These are phyloP conservation scores for Chlorella sp. DNA, from an alignment of 139 green algal species.

Conservation along the genomic window DNA sequence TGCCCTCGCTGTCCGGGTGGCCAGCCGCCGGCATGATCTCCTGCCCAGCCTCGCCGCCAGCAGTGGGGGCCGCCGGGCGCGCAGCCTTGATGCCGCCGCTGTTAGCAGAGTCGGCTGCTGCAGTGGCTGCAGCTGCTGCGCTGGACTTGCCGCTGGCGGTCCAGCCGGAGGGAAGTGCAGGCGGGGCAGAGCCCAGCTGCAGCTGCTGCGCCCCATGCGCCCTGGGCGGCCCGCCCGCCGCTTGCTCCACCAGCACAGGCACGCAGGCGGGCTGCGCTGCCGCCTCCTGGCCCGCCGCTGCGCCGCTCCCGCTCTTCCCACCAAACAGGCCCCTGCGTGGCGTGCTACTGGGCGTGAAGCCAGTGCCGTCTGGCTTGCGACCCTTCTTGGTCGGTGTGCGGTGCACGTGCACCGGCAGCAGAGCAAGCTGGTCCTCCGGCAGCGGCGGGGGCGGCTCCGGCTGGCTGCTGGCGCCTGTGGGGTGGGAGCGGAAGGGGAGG, in stretches of 20 bases:
- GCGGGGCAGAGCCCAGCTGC: no score
- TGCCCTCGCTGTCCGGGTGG: not conserved
- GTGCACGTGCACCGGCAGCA: conserved; percentile 34
- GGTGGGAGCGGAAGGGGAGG: not conserved
- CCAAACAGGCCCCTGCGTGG: no score
- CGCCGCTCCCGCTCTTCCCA: not conserved
- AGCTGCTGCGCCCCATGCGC: no score
- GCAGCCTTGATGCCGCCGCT: not conserved
- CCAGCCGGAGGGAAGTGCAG: no score
- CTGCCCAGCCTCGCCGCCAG: not conserved
- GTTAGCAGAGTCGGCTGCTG: not conserved
- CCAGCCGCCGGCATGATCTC: not conserved
- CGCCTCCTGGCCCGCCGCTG: not conserved
- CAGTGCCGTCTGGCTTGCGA: not conserved
- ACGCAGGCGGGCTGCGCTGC: not conserved
- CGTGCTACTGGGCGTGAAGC: not conserved
- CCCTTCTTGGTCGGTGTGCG: conserved; percentile 18
- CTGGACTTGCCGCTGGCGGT: not conserved
- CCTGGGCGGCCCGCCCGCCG: not conserved
- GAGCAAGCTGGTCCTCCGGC: conserved; percentile 12
- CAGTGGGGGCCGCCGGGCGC: not conserved
- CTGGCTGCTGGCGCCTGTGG: not conserved
- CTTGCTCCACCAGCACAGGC: not conserved
- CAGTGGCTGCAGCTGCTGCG: not conserved
- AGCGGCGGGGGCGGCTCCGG: not conserved